Evolutionary conservation across 2,329 filamentous ascomycete genomes (phyloP).

Genomic region (Ceratocystis destructans): DNA sequence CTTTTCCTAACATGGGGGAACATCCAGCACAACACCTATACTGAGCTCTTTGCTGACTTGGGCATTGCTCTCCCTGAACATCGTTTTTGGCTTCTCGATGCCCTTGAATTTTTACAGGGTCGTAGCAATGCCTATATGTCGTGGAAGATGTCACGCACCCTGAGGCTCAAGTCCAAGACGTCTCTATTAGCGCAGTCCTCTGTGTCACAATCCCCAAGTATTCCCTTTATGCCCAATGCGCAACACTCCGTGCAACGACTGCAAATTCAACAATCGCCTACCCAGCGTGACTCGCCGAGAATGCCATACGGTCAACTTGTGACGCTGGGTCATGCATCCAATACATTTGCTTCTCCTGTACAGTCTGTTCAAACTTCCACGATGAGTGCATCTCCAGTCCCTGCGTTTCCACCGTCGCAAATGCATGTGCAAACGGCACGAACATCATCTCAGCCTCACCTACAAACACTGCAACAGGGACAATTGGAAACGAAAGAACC

Average conservation of each 20-base stretch:
- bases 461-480: not conserved
- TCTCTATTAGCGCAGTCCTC: not conserved
- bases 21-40: slow-evolving; percentile 34
- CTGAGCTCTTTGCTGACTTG: slow-evolving; percentile 40
- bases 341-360: not conserved
- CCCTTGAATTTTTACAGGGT: slow-evolving; percentile 18
- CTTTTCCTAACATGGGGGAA: slow-evolving; percentile 42
- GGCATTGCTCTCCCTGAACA: slow-evolving; percentile 45
- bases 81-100: slow-evolving; percentile 18
- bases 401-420: not conserved
- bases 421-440: not conserved
- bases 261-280: not conserved
- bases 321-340: not conserved
- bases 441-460: not conserved
- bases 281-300: not conserved
- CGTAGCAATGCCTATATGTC: slow-evolving; percentile 20
- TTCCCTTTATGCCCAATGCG: not conserved
- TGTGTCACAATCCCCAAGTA: not conserved
- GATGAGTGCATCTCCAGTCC: not conserved
- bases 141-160: slow-evolving; percentile 9
- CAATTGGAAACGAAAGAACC: not conserved
- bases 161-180: not conserved
- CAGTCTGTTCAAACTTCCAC: not conserved
- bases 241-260: not conserved
- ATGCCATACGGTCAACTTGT: not conserved